phyloP scores from a whole-genome alignment of 2,329 filamentous ascomycete genomes.

The Fusarium longipes region DNA sequence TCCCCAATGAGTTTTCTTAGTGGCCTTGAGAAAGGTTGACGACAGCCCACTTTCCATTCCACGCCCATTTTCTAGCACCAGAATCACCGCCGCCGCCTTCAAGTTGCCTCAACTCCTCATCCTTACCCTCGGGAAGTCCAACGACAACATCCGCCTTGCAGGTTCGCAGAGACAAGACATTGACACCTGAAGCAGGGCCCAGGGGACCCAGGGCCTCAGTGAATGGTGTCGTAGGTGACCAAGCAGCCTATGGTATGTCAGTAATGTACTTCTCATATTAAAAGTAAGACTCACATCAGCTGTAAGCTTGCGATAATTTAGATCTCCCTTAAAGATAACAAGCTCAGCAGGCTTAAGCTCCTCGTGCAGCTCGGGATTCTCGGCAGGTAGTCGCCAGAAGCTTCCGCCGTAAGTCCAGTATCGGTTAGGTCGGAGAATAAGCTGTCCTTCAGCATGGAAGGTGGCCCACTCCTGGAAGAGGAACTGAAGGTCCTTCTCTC shows the following conservation, averaged over 20 bases:
- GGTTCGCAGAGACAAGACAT: slow-evolving; percentile 87
- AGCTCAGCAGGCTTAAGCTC: slow-evolving; percentile 87
- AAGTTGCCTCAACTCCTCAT: slow-evolving; percentile 78
- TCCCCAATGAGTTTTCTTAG: slow-evolving; percentile 22
- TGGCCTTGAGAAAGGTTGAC: slow-evolving; percentile 64
- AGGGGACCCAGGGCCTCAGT: slow-evolving; percentile 85
- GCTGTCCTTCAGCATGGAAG: slow-evolving; percentile 84
- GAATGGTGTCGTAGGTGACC: slow-evolving; percentile 91
- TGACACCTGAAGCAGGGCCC: slow-evolving; percentile 82
- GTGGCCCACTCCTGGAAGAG: slow-evolving; percentile 84
- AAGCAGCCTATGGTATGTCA: slow-evolving; percentile 57
- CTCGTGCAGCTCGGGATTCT: slow-evolving; percentile 74
- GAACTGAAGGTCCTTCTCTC: slow-evolving; percentile 75
- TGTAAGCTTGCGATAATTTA: slow-evolving; percentile 95
- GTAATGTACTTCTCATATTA: background rate
- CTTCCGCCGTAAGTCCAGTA: slow-evolving; percentile 93
- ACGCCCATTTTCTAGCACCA: slow-evolving; percentile 86
- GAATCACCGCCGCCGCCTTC: slow-evolving; percentile 78
- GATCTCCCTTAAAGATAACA: slow-evolving; percentile 95
- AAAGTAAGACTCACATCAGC: slow-evolving; percentile 74
- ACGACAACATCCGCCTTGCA: slow-evolving; percentile 98
- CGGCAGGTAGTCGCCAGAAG: slow-evolving; percentile 85
- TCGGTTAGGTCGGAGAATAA: slow-evolving; percentile 83
- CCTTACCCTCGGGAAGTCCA: slow-evolving; percentile 81
- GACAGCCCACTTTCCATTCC: slow-evolving; percentile 97